Evolutionary conservation across 2,329 filamentous ascomycete species (phyloP), one percentile per base, ranked within the genome.

Genomic region (Cladosporium velox): DNA sequence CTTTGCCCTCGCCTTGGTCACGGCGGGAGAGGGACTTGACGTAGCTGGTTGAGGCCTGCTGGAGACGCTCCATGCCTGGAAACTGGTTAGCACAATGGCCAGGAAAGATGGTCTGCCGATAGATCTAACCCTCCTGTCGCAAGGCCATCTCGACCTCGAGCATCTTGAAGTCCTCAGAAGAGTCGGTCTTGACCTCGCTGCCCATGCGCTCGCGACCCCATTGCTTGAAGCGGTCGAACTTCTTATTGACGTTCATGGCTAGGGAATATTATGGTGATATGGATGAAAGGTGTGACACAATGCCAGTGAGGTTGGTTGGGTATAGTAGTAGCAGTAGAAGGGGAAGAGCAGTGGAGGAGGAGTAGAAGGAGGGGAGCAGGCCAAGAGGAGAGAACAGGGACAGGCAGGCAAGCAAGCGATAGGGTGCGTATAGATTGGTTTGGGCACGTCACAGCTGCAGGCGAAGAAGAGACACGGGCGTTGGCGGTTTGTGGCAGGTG

Each of bases 131-230:
- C 71, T 97, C 91, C 71, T 96, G 90, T 69, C 94, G 88, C 73
- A 97, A 83, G 66, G 87, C 85, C 93, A 98, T 98, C 81, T 98
- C 94, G 65, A 87, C 84, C 81, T 98, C 93, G 73, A 98, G 82
- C 67, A 87, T 86, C 81, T 91, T 96, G 86, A 98, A 98, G 75
- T 97, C 91, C 62, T 98, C 93, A 0, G 92, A 91, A 70, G 92
- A 88, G 77, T 85, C 88, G 11, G 94, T 97, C 82, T 93, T 95
- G 80, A 89, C 86, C 80, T 97, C 93, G 70, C 87, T 88, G 73
- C 94, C 94, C 91, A 98, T 97, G 81, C 93, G 92, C 82, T 98
- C 94, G 72, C 92, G 92, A 44, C 93, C 92, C 94, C 94, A 98
- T 90, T 98, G 94, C 83, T 94, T 96, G 84, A 96, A 90, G 76